These are phyloP conservation scores for Neofusicoccum ribis DNA, from an alignment of 2,329 filamentous ascomycete genomes.

Conservation along the genomic window DNA sequence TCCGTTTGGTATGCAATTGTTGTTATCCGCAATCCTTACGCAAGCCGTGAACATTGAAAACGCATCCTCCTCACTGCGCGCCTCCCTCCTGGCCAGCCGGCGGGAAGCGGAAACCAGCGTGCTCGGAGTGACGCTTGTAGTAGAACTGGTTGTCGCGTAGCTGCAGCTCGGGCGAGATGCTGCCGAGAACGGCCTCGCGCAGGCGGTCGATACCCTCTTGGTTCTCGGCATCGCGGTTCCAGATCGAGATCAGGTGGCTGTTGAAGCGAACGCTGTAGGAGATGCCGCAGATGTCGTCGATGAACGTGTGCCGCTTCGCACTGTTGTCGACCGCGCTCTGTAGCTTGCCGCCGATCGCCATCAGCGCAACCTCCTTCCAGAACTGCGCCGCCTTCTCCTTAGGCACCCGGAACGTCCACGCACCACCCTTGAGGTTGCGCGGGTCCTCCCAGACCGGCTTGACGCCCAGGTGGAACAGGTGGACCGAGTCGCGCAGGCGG, in stretches of 20 bases:
- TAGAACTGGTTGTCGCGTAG: slow-evolving; percentile 69
- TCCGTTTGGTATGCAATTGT: not conserved
- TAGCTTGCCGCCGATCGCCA: slow-evolving; percentile 80
- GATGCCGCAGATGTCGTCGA: slow-evolving; percentile 84
- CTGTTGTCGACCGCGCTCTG: slow-evolving; percentile 66
- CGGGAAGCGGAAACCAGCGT: slow-evolving; percentile 65
- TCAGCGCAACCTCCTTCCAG: slow-evolving; percentile 78
- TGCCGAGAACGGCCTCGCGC: slow-evolving; percentile 69
- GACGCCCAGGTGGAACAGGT: slow-evolving; percentile 80
- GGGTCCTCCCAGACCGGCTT: slow-evolving; percentile 85
- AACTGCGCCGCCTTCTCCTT: slow-evolving; percentile 69
- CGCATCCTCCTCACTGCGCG: not conserved
- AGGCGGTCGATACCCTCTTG: slow-evolving; percentile 75
- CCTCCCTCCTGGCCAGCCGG: not conserved
- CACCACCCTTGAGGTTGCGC: slow-evolving; percentile 80
- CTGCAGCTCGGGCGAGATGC: slow-evolving; percentile 70
- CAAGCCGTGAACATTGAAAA: too few species aligned
- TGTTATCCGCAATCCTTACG: too few species aligned
- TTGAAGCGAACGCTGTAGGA: slow-evolving; percentile 87
- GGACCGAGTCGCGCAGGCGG: slow-evolving; percentile 65
- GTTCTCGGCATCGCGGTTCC: slow-evolving; percentile 87
- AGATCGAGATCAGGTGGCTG: slow-evolving; percentile 83
- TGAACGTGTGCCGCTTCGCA: slow-evolving; percentile 54
- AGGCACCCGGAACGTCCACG: slow-evolving; percentile 88
- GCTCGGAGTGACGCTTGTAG: slow-evolving; percentile 89